These are phyloP conservation scores for Tephrocybe rancida DNA, from an alignment of 768 basidiomycete genomes.

Conservation along the genomic window DNA sequence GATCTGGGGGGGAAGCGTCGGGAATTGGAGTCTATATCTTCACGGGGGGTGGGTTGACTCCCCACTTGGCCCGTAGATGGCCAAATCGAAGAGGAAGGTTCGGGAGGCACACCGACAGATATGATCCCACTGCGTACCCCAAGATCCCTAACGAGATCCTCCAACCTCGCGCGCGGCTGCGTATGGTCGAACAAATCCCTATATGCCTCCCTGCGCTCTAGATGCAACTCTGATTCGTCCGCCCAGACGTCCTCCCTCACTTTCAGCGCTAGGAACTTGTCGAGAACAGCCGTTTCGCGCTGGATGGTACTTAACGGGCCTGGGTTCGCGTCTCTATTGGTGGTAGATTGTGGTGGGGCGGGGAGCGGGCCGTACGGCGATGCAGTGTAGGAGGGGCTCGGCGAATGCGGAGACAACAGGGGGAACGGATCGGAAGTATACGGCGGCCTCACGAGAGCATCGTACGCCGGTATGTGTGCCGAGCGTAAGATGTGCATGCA, in stretches of 20 bases:
- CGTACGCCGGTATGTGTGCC: conserved; percentile 70
- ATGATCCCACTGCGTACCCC: conserved; percentile 43
- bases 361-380: conserved; percentile 19
- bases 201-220: conserved; percentile 75
- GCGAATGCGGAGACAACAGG: conserved; percentile 24
- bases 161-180: conserved; percentile 75
- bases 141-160: conserved; percentile 65
- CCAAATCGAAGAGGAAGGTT: neutral
- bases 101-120: conserved; percentile 13
- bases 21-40: neutral
- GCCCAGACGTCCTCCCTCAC: conserved; percentile 80
- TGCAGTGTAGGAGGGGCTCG: conserved; percentile 14
- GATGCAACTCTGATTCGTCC: conserved; percentile 75
- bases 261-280: conserved; percentile 79
- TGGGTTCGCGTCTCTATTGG: conserved; percentile 12
- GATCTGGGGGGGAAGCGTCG: neutral
- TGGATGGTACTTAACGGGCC: conserved; percentile 34
- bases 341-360: conserved; percentile 15
- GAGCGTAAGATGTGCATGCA: conserved; percentile 84
- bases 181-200: conserved; percentile 78
- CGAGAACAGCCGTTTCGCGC: conserved; percentile 75
- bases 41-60: too few relatives aligned
- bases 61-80: too few relatives aligned
- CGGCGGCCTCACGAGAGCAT: conserved; percentile 59
- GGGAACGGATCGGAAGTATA: conserved; percentile 86